Percentiles rank a stretch among this genome's conserved stretches.
phyloP scores from a whole-genome alignment of 1,284 basidiomycete genomes.

The Pseudozyma sp. region DNA sequence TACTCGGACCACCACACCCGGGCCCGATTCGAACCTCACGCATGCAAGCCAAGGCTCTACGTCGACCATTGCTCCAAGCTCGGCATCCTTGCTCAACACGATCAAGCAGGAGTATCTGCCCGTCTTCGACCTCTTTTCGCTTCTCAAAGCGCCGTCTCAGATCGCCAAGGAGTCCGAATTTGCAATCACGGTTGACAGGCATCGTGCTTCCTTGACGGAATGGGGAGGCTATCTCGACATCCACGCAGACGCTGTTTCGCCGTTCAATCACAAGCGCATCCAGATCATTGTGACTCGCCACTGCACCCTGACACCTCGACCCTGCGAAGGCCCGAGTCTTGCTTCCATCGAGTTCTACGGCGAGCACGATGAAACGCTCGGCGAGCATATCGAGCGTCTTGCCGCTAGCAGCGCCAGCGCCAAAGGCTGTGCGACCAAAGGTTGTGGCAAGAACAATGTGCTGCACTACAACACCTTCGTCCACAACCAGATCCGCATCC shows the following conservation, averaged over 20 bases:
- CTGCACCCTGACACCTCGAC: slow-evolving; percentile 73
- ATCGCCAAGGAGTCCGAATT: slow-evolving; percentile 50
- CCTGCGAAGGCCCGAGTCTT: slow-evolving; percentile 72
- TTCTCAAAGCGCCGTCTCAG: slow-evolving; percentile 44
- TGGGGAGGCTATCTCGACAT: slow-evolving; percentile 51
- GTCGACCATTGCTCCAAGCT: slow-evolving; percentile 2
- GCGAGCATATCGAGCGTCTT: slow-evolving; percentile 87
- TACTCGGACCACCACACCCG: slow-evolving; percentile 37
- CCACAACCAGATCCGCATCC: slow-evolving; percentile 85
- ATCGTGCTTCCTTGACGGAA: slow-evolving; percentile 37
- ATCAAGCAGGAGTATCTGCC: slow-evolving; percentile 29
- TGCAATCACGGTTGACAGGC: slow-evolving; percentile 43
- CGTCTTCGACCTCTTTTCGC: slow-evolving; percentile 39
- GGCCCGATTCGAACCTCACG: slow-evolving; percentile 24
- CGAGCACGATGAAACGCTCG: slow-evolving; percentile 89
- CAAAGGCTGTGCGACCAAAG: slow-evolving; percentile 79
- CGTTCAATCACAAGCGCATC: slow-evolving; percentile 93
- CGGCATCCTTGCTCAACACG: slow-evolving; percentile 17
- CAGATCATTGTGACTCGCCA: slow-evolving; percentile 80
- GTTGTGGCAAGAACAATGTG: slow-evolving; percentile 82
- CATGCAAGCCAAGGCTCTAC: slow-evolving; percentile 19
- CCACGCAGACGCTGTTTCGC: slow-evolving; percentile 75
- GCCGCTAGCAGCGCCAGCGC: slow-evolving; percentile 78
- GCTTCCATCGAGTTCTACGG: slow-evolving; percentile 89
- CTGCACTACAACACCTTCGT: slow-evolving; percentile 89